Percentiles rank a stretch among this genome's conserved stretches.
These are phyloP conservation scores for Trypanosoma theileri DNA, from an alignment of 208 protist genomes.

Conservation along the genomic window DNA sequence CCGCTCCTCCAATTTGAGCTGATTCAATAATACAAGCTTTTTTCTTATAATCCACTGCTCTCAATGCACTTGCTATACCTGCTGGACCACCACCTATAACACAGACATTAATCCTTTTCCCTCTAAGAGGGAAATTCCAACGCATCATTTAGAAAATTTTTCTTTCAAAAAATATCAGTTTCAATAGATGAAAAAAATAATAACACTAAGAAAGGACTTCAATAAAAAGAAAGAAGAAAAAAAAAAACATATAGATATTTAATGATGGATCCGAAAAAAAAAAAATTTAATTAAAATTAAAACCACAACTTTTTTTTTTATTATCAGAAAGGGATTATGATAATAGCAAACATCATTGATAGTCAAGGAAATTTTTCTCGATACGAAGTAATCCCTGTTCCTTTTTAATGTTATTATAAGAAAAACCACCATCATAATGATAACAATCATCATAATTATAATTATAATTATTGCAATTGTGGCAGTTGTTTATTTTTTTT, in stretches of 20 bases:
- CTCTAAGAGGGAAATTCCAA: conserved; percentile 4
- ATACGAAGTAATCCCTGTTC: no score
- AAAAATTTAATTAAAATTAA: conserved; percentile 5
- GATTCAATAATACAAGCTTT: conserved; percentile 82
- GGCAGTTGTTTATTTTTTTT: no score
- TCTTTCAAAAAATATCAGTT: neutral
- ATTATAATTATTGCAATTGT: no score
- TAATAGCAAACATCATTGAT: no score
- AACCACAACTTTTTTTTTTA: conserved; percentile 2
- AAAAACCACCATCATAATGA: no score
- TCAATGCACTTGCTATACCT: conserved; percentile 77
- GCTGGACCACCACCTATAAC: conserved; percentile 86
- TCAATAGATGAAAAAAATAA: conserved; percentile 5
- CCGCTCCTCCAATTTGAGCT: conserved; percentile 75
- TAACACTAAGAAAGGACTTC: no score
- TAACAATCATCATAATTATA: no score
- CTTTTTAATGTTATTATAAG: no score
- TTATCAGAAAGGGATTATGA: neutral
- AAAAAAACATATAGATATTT: conserved; percentile 11
- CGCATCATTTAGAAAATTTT: conserved; percentile 32
- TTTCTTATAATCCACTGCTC: conserved; percentile 75
- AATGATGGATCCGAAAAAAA: conserved; percentile 16
- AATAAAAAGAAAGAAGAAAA: conserved; percentile 26
- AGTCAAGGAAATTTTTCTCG: no score
- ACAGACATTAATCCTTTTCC: conserved; percentile 81